Base-by-base conservation (phyloP, 2,329 filamentous ascomycete genomes). In the Davidsoniella australis region DNA sequence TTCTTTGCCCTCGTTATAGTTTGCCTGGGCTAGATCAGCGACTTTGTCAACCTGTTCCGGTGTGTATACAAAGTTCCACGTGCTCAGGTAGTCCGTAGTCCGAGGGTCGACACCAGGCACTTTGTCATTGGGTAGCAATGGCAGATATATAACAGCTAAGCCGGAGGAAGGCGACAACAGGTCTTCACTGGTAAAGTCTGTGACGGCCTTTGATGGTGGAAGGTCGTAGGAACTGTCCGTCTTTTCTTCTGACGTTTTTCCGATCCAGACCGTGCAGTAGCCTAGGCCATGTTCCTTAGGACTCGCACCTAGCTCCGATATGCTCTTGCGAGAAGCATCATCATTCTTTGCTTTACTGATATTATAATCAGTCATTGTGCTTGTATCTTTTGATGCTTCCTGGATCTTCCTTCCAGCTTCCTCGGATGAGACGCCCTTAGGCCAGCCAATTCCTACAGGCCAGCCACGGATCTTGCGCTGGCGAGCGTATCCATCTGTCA, bases 41-140 rank as follows among this genome's bases (percentile, higher is more conserved):
- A 94, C 86, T 23, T 76, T 75, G 57, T 96, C 88, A 47, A 98
- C 79, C 62, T 98, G 82, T 51, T 91, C 80, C 0, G 87, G 81
- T 2, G 84, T 93, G 63, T 96, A 98, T 26, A 95, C 80, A 61
- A 96, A 96, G 61, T 98, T 98, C 91, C 91, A 98, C 0, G 91
- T 98, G 56, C 79, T 85, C 68, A 96, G 78, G 64, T 87, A 96
- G 53, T 94, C 86, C 48, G 77, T 83, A 2, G 74, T 76, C 20
- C 80, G 78, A 0, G 91, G 91, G 56, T 94, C 82, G n/a, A 96
- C 81, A 41, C 77, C 83, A 0, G 80, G 74, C 0, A 86, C 81
- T 53, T 82, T 81, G 0, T 80, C 73, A 61, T 98, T 96, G 24
- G 82, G 76, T 12, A 96, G 69, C 54, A 95, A 80, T 0, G 91